These are phyloP conservation scores for Fonsecaea erecta DNA, from an alignment of 2,329 filamentous ascomycete genomes.

Conservation along the genomic window DNA sequence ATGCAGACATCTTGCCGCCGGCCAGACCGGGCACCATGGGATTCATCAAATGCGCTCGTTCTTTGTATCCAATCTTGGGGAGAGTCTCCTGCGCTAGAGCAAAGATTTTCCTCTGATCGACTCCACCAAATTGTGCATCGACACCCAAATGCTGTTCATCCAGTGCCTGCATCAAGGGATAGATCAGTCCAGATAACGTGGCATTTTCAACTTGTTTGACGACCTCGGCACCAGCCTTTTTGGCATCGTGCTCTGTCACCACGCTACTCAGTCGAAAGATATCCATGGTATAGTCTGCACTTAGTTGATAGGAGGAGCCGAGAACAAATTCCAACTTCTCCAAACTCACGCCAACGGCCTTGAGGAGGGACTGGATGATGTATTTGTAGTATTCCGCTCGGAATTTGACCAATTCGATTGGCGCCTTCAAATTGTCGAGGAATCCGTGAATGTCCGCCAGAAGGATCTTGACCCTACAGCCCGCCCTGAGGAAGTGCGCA, in stretches of 20 bases:
- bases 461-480: constrained; percentile 79
- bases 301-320: constrained; percentile 79
- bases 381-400: constrained; percentile 83
- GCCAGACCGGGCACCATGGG: constrained; percentile 86
- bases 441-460: constrained; percentile 68
- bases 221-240: constrained; percentile 89
- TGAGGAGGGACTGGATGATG: constrained; percentile 74
- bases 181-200: constrained; percentile 74
- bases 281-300: constrained; percentile 79
- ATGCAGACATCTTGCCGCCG: constrained; percentile 69
- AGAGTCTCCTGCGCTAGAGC: constrained; percentile 82
- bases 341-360: constrained; percentile 77
- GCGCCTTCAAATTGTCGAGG: constrained; percentile 67
- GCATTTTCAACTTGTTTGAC: constrained; percentile 88
- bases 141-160: constrained; percentile 89
- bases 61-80: constrained; percentile 82
- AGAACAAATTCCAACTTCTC: constrained; percentile 81
- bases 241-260: constrained; percentile 77
- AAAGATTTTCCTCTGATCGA: constrained; percentile 89
- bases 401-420: constrained; percentile 81
- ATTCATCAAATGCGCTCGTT: constrained; percentile 76
- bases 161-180: constrained; percentile 85
- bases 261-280: constrained; percentile 75
- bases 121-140: constrained; percentile 84
- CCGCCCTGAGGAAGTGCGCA: constrained; percentile 81